Conservation (phyloP, 2,329 filamentous ascomycete species). For the Penicillium occitanis region DNA sequence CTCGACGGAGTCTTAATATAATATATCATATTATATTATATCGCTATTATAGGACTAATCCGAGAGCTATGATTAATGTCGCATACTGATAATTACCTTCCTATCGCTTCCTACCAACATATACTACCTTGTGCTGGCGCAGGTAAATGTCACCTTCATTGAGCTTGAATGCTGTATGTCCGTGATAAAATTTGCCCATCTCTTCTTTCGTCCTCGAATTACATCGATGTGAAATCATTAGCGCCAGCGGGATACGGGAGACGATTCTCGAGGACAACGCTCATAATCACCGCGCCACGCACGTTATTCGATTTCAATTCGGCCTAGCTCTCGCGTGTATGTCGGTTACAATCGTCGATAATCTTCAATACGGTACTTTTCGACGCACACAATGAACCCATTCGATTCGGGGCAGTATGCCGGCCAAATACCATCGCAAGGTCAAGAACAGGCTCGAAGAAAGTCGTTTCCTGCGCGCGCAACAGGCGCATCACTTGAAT, state of each 20-base stretch:
- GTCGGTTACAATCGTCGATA: neutral
- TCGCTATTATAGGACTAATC: neutral
- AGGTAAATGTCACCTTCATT: neutral
- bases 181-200: neutral
- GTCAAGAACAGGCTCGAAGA: slow-evolving; percentile 3
- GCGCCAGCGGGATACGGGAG: neutral
- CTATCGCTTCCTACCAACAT: neutral
- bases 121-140: slow-evolving; percentile 7
- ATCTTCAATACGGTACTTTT: neutral
- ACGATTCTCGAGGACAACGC: neutral
- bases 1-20: neutral
- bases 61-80: neutral
- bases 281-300: neutral
- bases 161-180: neutral
- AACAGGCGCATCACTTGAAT: neutral
- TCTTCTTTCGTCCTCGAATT: neutral
- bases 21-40: neutral
- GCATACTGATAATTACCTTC: neutral
- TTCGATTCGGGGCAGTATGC: slow-evolving; percentile 9
- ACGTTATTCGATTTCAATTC: neutral
- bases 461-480: neutral
- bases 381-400: slow-evolving; percentile 11
- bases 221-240: neutral
- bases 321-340: neutral
- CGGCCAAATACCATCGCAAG: neutral